Conservation (phyloP, 1,284 basidiomycete genomes). For the Cryptococcus sp. region DNA sequence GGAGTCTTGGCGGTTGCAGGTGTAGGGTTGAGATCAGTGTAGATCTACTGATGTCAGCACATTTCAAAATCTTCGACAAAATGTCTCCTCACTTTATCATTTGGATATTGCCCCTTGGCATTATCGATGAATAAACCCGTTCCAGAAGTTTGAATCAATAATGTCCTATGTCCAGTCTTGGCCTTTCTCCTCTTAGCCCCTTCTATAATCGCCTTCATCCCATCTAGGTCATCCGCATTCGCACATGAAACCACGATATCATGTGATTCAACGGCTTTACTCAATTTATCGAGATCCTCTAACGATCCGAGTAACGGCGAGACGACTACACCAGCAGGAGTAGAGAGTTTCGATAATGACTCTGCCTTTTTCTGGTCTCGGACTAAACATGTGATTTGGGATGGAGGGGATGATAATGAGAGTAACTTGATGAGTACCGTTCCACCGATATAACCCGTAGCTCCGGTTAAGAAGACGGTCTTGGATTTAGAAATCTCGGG, state of each 20-base stretch:
- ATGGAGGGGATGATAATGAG: slow-evolving; percentile 21
- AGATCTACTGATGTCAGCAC: slow-evolving; percentile 17
- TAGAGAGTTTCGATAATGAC: slow-evolving; percentile 1
- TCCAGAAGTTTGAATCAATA: slow-evolving; percentile 46
- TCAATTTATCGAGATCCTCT: slow-evolving; percentile 28
- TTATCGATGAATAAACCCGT: slow-evolving; percentile 40
- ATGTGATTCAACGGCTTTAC: slow-evolving; percentile 25
- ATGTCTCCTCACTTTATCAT: slow-evolving; percentile 13
- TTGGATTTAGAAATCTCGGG: background rate
- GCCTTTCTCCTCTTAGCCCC: slow-evolving; percentile 39
- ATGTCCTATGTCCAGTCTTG: slow-evolving; percentile 23
- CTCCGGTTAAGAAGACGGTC: slow-evolving; percentile 42
- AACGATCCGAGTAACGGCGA: slow-evolving; percentile 27
- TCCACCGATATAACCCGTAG: slow-evolving; percentile 45
- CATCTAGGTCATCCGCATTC: slow-evolving; percentile 38
- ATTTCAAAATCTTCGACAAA: background rate
- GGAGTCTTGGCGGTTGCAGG: slow-evolving; percentile 14
- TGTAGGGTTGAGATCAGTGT: slow-evolving; percentile 30
- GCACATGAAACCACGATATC: slow-evolving; percentile 42
- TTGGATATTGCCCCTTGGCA: slow-evolving; percentile 22
- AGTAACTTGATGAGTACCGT: slow-evolving; percentile 32
- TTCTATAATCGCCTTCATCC: slow-evolving; percentile 33
- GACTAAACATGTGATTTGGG: slow-evolving; percentile 33
- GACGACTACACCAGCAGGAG: background rate
- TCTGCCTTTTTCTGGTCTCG: slow-evolving; percentile 31